Base-by-base conservation (phyloP, 805 yeast species). In the Cyberlindnera saturnus region DNA sequence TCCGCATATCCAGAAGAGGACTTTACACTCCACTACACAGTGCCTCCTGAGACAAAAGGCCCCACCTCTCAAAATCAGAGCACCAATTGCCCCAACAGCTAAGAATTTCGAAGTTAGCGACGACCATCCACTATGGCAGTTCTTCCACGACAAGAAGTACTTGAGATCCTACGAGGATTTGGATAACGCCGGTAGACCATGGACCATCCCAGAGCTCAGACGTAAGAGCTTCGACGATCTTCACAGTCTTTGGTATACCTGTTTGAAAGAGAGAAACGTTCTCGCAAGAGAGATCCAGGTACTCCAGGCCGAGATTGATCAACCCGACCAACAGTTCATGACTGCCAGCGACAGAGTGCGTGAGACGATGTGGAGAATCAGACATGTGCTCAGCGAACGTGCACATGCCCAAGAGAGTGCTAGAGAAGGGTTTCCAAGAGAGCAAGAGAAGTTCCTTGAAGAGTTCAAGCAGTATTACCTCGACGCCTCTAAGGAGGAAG, bases 61-160 rank as follows among this genome's bases (percentile, higher is more conserved):
- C 16, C 44, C 45, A 16, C 50, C 51, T 15, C 45, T 56, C 11
- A 66, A 70, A 49, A 73, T 90, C 50, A 76, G 91, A 43, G 75
- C 84, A 11, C 98, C 98, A 14, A 83, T 93, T 51, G 75, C 86
- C 13, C 98, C 99, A 14, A 76, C 93, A 2, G 81, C 76, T 42
- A 70, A 74, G 50, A 86, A 86, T 62, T 72, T 90, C 42, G 73
- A 73, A 46, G 85, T 86, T 30, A 74, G 79, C 13, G 91, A 83
- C 5, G 85, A 84, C 61, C 99, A 93, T 65, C 99, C 98, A 28
- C 71, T 93, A 50, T 93, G 96, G 96, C 90, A 86, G 55, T 93
- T 93, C 62, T 93, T 91, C 68, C 61, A 69, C 39, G 74, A 85
- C 33, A 71, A 80, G 44, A 70, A 74, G 55, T 78, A 81, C 46